A percentile compares a stretch with the other conserved stretches of the same genome.
Evolutionary conservation across 176 grass and related monocot species (phyloP).

Genomic region (Ensete glaucum): DNA sequence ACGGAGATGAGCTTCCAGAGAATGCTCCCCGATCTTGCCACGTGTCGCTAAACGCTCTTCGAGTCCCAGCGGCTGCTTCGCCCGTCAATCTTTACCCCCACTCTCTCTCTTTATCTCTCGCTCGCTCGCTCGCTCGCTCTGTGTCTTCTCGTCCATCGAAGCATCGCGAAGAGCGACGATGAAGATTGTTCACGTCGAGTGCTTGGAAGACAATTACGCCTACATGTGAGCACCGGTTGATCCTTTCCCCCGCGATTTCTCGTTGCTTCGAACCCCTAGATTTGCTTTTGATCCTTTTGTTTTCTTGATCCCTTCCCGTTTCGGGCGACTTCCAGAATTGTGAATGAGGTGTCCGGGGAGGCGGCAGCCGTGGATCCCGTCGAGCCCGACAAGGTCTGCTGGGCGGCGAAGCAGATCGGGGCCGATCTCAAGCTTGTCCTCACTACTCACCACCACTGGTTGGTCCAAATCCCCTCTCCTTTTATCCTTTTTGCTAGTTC

Average conservation of each 20-base stretch:
- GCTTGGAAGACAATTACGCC: constrained; percentile 89
- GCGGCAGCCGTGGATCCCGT: constrained; percentile 78
- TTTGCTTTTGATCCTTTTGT: not conserved
- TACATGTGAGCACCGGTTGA: constrained; percentile 45
- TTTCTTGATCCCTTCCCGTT: not conserved
- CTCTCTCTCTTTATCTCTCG: too few relatives aligned
- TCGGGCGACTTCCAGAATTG: constrained; percentile 35
- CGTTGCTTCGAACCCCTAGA: not conserved
- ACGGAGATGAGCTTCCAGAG: too few relatives aligned
- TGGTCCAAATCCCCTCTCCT: not conserved
- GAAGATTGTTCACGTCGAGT: constrained; percentile 68
- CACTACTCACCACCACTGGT: constrained; percentile 94
- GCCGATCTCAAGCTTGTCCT: constrained; percentile 49
- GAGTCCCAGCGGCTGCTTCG: too few relatives aligned
- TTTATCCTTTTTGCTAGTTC: not conserved
- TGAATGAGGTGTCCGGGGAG: constrained; percentile 68
- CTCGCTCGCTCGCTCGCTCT: not conserved
- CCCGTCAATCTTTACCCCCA: too few relatives aligned
- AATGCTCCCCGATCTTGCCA: too few relatives aligned
- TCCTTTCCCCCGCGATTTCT: not conserved
- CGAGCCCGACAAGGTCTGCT: constrained; percentile 70
- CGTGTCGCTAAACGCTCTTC: too few relatives aligned
- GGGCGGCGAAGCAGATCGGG: constrained; percentile 49
- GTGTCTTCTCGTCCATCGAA: not conserved
- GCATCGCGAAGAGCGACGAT: constrained; percentile 25